Evolutionary conservation across 192 early-diverging fungal species (phyloP).

Genomic region (Coemansia furcata): DNA sequence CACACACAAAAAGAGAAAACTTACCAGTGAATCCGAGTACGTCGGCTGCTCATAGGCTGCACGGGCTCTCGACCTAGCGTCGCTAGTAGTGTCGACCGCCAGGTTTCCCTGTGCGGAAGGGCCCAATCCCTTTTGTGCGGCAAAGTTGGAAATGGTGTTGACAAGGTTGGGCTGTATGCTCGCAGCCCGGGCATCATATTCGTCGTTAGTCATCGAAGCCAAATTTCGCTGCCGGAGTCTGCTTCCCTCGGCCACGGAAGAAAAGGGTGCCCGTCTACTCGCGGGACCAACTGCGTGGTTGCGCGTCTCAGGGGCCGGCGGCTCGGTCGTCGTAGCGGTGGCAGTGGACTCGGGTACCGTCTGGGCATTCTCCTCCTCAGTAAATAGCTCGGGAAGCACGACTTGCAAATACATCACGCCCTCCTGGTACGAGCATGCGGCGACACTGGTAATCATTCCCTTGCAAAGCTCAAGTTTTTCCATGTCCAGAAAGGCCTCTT

Average conservation of each 20-base stretch:
- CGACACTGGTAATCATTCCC: not conserved
- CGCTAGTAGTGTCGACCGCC: constrained; percentile 1
- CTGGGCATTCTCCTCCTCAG: not conserved
- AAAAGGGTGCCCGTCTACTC: not conserved
- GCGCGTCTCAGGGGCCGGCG: constrained; percentile 11
- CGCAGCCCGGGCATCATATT: constrained; percentile 35
- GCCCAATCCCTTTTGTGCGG: constrained; percentile 12
- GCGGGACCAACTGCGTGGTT: constrained; percentile 20
- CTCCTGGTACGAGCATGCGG: not conserved
- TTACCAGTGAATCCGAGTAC: not conserved
- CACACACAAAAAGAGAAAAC: not conserved
- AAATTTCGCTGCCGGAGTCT: constrained; percentile 27
- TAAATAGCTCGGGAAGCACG: constrained; percentile 5
- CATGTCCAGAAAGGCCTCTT: not conserved
- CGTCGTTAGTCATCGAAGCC: constrained; percentile 24
- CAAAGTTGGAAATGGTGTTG: constrained; percentile 21
- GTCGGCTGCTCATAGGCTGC: not conserved
- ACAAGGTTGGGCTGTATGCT: constrained; percentile 19
- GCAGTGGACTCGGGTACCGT: not conserved
- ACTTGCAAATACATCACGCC: constrained; percentile 8
- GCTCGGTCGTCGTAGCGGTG: not conserved
- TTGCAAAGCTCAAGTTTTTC: not conserved
- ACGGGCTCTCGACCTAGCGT: not conserved
- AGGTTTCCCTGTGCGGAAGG: not conserved
- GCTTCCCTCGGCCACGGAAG: constrained; percentile 28